A percentile compares a stretch with the other conserved stretches of the same genome.
Evolutionary conservation across 139 green algal genomes (phyloP).

Genomic region (Nannochloris sp.): DNA sequence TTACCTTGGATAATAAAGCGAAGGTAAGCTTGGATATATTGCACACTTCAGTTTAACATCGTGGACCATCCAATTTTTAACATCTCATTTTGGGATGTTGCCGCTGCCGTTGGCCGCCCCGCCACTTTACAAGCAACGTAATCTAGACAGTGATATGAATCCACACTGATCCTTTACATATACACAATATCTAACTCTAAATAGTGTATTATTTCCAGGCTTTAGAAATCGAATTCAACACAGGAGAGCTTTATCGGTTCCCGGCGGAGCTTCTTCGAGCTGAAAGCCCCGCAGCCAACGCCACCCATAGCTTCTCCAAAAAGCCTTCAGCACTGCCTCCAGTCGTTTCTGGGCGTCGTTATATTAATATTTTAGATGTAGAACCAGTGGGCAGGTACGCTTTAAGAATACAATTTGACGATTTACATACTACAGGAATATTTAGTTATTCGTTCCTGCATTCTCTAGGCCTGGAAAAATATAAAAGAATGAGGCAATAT

Average conservation of each 20-base stretch:
- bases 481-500: constrained; percentile 23
- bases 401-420: constrained; percentile 44
- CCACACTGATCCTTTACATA: too few species aligned
- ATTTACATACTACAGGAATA: constrained; percentile 45
- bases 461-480: constrained; percentile 31
- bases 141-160: too few species aligned
- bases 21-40: too few species aligned
- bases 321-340: constrained; percentile 36
- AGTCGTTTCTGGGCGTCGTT: constrained; percentile 34
- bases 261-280: constrained; percentile 17
- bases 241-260: constrained; percentile 10
- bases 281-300: constrained; percentile 10
- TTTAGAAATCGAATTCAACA: too few species aligned
- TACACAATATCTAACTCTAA: too few species aligned
- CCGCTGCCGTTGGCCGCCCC: too few species aligned
- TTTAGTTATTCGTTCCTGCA: constrained; percentile 52
- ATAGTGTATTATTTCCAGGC: too few species aligned
- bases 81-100: too few species aligned
- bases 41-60: too few species aligned
- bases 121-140: too few species aligned
- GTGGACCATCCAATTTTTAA: too few species aligned
- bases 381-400: constrained; percentile 54
- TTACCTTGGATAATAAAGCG: too few species aligned
- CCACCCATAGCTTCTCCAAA: neutral
- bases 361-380: constrained; percentile 53